These are phyloP conservation scores for Fusarium sp. DNA, from an alignment of 2,329 filamentous ascomycete genomes.

Conservation along the genomic window DNA sequence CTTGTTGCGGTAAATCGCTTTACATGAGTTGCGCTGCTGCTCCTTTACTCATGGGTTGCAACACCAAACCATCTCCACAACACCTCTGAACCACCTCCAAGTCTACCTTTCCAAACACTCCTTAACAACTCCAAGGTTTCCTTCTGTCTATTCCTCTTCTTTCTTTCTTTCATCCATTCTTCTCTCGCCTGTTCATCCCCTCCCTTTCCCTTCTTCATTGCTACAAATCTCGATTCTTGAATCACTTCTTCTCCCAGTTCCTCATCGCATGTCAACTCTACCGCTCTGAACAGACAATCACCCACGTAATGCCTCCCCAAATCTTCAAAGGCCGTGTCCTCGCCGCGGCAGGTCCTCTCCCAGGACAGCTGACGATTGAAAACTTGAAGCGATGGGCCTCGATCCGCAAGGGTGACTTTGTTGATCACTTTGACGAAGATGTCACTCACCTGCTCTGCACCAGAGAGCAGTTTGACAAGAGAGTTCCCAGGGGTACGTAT, in stretches of 20 bases:
- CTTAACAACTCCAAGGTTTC: background rate
- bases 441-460: slow-evolving; percentile 82
- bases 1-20: background rate
- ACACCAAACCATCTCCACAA: slow-evolving; percentile 5
- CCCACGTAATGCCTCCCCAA: slow-evolving; percentile 46
- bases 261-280: background rate
- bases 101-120: background rate
- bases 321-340: slow-evolving; percentile 68
- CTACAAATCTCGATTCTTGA: too few relatives aligned
- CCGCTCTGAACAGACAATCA: background rate
- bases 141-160: background rate
- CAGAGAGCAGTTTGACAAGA: slow-evolving; percentile 68
- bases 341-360: slow-evolving; percentile 69
- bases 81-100: background rate
- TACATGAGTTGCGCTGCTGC: background rate
- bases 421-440: slow-evolving; percentile 59
- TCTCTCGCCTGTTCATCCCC: background rate
- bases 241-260: background rate
- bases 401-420: slow-evolving; percentile 70
- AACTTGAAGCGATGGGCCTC: slow-evolving; percentile 76
- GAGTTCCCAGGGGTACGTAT: slow-evolving; percentile 51
- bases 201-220: background rate
- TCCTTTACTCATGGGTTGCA: slow-evolving; percentile 11
- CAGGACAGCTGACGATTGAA: slow-evolving; percentile 58
- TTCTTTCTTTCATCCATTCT: background rate